These are phyloP conservation scores for Paraglomus brasilianum DNA, from an alignment of 192 early-diverging fungal species.

Conservation along the genomic window DNA sequence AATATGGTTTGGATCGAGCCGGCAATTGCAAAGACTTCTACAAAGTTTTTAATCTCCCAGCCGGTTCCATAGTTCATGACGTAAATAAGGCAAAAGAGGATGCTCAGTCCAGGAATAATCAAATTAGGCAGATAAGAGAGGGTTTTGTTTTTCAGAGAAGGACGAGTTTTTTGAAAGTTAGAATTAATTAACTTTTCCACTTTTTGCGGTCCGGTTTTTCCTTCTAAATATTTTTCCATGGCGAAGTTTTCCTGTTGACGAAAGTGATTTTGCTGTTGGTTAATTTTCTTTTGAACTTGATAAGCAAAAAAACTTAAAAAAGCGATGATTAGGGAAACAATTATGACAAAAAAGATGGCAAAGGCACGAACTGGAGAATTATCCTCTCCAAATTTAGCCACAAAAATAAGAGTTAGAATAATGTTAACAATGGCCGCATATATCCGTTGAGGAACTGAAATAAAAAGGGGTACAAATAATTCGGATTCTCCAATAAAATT, in stretches of 20 bases:
- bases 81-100: constrained; percentile 13
- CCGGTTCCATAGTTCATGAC: not conserved
- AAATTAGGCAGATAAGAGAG: constrained; percentile 7
- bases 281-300: constrained; percentile 4
- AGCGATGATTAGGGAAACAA: not conserved
- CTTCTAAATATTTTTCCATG: constrained; percentile 3
- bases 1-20: constrained; percentile 2
- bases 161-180: not conserved
- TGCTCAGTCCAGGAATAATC: not conserved
- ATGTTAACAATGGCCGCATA: not conserved
- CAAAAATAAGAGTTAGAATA: constrained; percentile 4
- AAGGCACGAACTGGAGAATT: not conserved
- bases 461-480: constrained; percentile 11
- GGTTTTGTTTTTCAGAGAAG: not conserved
- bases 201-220: not conserved
- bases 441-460: not conserved
- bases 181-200: constrained; percentile 2
- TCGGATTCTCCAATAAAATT: not conserved
- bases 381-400: not conserved
- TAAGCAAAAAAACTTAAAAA: constrained; percentile 3
- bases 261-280: not conserved
- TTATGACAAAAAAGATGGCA: not conserved
- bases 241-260: not conserved
- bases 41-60: not conserved
- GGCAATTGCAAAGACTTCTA: not conserved